These are phyloP conservation scores for Nephelium lappaceum DNA, from an alignment of 345 rosid species.

Conservation along the genomic window DNA sequence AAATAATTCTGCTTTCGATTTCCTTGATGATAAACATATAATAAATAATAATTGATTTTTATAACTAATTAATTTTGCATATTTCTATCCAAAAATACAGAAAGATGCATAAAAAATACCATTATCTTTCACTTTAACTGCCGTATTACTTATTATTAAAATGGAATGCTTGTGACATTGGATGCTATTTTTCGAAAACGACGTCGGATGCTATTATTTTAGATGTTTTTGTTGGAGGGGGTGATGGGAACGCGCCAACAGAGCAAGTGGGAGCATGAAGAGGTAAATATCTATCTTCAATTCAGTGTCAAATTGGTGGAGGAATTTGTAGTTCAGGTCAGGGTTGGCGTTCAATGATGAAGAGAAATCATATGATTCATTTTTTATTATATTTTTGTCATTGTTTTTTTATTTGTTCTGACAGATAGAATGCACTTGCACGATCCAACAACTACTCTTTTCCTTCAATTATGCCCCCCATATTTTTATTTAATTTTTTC, in stretches of 20 bases:
- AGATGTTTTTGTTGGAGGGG: not conserved
- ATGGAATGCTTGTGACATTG: too few relatives aligned
- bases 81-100: too few relatives aligned
- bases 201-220: too few relatives aligned
- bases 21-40: too few relatives aligned
- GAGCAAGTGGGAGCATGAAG: not conserved
- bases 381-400: not conserved
- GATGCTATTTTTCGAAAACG: too few relatives aligned
- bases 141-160: not conserved
- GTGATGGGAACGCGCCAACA: not conserved
- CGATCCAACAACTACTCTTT: not conserved
- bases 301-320: not conserved
- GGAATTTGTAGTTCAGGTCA: not conserved
- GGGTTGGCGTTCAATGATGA: not conserved
- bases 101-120: not conserved
- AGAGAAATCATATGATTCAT: not conserved
- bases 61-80: too few relatives aligned
- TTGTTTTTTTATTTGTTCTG: not conserved
- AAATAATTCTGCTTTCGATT: too few relatives aligned
- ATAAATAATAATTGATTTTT: too few relatives aligned
- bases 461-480: constrained; percentile 11
- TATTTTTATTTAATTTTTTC: not conserved
- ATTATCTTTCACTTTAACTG: not conserved
- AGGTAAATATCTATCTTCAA: not conserved
- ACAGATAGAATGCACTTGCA: constrained; percentile 10